Evolutionary conservation across 176 grass and related monocot genomes (phyloP).

Genomic region (Rhynchospora breviuscula): DNA sequence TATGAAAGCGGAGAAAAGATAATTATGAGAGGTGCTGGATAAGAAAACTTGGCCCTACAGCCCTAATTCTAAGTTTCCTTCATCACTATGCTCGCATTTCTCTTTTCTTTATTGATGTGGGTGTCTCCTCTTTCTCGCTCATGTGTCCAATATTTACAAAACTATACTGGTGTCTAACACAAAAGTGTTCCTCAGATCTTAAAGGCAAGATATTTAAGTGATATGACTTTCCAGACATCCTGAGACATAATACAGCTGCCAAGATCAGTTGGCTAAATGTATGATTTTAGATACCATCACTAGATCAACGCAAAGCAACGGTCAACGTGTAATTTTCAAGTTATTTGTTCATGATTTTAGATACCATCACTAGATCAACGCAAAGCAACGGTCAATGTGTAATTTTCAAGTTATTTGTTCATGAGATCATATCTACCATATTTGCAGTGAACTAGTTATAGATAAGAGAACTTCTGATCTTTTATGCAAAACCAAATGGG

Average conservation of each 20-base stretch:
- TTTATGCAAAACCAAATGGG: background rate
- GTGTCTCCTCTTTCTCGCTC: background rate
- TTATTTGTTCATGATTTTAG: background rate
- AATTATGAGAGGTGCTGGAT: background rate
- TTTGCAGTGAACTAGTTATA: background rate
- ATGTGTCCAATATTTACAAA: background rate
- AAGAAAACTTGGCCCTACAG: background rate
- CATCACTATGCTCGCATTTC: background rate
- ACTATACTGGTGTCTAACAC: background rate
- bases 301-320: background rate
- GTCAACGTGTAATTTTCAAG: background rate
- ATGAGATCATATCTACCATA: background rate
- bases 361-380: background rate
- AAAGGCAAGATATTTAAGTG: background rate
- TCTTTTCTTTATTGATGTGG: background rate
- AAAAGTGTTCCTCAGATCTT: background rate
- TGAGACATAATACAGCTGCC: background rate
- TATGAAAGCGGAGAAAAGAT: background rate
- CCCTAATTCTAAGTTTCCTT: background rate
- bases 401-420: background rate
- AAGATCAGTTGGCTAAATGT: background rate
- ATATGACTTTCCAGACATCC: background rate
- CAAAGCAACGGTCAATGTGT: background rate
- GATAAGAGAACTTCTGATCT: background rate
- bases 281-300: background rate